A percentile compares a stretch with the other conserved stretches of the same genome.
Evolutionary conservation across 495 filamentous ascomycete species (phyloP).

Genomic region (Trichoderma asperelloides): DNA sequence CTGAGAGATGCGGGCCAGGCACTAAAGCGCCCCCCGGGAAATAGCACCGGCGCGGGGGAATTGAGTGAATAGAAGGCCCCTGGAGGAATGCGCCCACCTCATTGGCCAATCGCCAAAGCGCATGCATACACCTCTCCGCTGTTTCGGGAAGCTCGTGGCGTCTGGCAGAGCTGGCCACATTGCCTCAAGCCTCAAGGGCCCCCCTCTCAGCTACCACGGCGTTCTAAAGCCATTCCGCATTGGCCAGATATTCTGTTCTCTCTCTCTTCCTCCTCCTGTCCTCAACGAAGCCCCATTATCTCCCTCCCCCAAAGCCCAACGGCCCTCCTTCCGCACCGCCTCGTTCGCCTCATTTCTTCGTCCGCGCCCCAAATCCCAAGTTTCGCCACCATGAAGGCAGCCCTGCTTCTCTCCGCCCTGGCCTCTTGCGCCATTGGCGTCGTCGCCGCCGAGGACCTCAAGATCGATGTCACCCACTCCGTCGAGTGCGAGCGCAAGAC

Average conservation of each 20-base stretch:
- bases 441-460: conserved; percentile 47
- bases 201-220: not conserved
- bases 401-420: conserved; percentile 48
- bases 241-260: not conserved
- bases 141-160: not conserved
- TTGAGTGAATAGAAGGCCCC: not conserved
- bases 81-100: not conserved
- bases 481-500: conserved; percentile 65
- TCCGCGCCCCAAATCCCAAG: not conserved
- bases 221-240: not conserved
- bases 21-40: not conserved
- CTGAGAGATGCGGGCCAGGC: not conserved
- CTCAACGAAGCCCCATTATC: not conserved
- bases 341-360: not conserved
- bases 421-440: conserved; percentile 42
- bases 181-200: not conserved
- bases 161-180: not conserved
- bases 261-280: not conserved
- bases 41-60: not conserved
- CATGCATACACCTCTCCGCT: not conserved
- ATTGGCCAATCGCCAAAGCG: not conserved
- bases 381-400: conserved; percentile 40
- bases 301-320: not conserved
- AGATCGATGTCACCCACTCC: conserved; percentile 64
- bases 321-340: not conserved